Base-by-base conservation (phyloP, 306 rosid species). In the Vigna trinervia region DNA sequence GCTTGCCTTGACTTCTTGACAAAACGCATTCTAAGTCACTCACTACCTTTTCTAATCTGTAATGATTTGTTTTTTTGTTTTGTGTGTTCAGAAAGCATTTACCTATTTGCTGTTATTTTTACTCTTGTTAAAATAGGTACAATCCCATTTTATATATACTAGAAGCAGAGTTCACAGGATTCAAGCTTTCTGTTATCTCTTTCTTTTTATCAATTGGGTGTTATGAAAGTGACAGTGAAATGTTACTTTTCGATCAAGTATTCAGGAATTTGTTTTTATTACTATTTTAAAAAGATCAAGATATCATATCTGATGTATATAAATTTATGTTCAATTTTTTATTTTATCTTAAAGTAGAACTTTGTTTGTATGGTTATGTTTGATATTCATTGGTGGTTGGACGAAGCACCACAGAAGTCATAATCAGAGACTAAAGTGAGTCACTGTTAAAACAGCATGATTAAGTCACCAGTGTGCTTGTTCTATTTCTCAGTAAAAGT, bases 341-440 rank as follows among this genome's bases (percentile, higher is more conserved):
- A 23, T 23, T 23, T 23, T 23, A 23, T 23, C 1, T 22, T 22
- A 22, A 22, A 22, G 22, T 26, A 43, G 4, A 45, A 80, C 69
- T 0, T 32, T 32, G 5, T 58, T 41, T 52, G 81, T 10, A 58
- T 34, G 63, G 39, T 26, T 32, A 8, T 39, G 26, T 71, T 51
- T 65, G 12, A 47, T 19, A 17, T 56, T 12, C 75, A 82, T 45
- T 43, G 41, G 34, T 61, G 15, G 26, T 38, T 36, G 63, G 47
- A 71, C 60, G 64, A 74, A 47, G 80, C 76, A 45, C 82, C 85
- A 82, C 69, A 71, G 11, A 62, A 28, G 84, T 84, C 85, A 13
- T 71, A 58, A 60, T 89, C 90, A 81, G 20, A 59, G 76, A 56
- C 75, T 80, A 70, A 76, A 84, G 74, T 23, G 63, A 75, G 72